Percentiles rank a stretch among this genome's conserved stretches.
Evolutionary conservation across 140 eudicot species (phyloP).

Genomic region (Senecio squalidus): DNA sequence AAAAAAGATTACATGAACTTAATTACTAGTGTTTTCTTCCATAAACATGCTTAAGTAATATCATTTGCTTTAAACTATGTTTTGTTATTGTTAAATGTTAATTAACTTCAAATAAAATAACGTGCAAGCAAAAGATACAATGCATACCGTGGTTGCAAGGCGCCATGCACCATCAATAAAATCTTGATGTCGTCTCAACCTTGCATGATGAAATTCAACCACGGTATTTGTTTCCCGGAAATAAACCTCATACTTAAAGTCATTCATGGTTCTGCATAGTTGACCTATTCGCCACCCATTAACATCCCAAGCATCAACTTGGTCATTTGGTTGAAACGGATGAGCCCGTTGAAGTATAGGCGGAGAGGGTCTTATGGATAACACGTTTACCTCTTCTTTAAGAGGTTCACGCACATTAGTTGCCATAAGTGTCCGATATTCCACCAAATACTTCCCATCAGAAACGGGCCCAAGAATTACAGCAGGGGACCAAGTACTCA

Average conservation of each 20-base stretch:
- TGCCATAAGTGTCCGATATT: constrained; percentile 40
- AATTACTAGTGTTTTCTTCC: no score
- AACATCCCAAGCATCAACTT: constrained; percentile 64
- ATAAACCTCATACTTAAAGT: constrained; percentile 39
- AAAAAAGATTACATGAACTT: no score
- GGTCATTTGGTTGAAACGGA: constrained; percentile 33
- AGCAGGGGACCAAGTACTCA: constrained; percentile 49
- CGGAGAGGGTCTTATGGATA: constrained; percentile 56
- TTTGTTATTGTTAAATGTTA: background rate
- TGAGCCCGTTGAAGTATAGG: constrained; percentile 28
- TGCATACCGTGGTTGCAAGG: background rate
- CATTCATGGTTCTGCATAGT: constrained; percentile 30
- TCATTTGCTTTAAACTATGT: background rate
- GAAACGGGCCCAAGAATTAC: constrained; percentile 20
- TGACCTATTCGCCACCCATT: constrained; percentile 70
- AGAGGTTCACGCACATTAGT: constrained; percentile 26
- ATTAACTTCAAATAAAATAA: background rate
- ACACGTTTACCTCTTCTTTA: constrained; percentile 49
- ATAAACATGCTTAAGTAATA: no score
- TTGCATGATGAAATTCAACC: constrained; percentile 44
- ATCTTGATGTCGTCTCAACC: constrained; percentile 51
- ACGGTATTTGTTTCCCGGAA: constrained; percentile 33
- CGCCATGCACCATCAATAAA: constrained; percentile 52
- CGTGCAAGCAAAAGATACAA: background rate
- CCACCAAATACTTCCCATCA: constrained; percentile 41